Base-by-base conservation (phyloP, 441 rosid genomes). In the Brassica hybrid region DNA sequence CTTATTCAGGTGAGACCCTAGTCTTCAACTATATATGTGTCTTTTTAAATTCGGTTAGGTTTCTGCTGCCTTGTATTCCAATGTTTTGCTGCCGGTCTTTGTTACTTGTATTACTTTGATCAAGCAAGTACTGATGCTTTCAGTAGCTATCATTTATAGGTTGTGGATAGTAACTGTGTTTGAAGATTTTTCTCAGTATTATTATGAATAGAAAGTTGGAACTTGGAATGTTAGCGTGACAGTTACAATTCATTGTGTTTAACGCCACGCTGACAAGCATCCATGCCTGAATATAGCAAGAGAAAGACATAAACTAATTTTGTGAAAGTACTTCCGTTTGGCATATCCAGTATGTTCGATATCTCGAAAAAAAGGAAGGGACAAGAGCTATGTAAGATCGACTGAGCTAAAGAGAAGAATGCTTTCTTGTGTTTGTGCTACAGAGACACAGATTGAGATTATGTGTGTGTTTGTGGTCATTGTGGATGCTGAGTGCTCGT, bases 1-100 rank as follows among this genome's bases (percentile, higher is more conserved):
- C 91, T 94, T 80, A 94, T 94, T 83, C 94, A 90, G 98, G 99
- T 90, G 72, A 74, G 3, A 6, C 7, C 4, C 2, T 67, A 38
- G 67, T 54, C 54, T 38, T 73, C 7, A 69, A 25, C 59, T 7
- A 13, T 9, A 38, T 38, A 38, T 38, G 43, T 6, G 38, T 21
- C 6, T 13, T 13, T 43, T 1, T 43, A 13, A 5, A 43, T 43
- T 43, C 14, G 11, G 14, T 43, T 43, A 43, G 14, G 52, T 43
- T 43, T 43, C 52, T 43, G 50, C 50, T 43, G 50, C 14, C 2
- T 43, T 38, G 43, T 38, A 36, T 8, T 36, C 43, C 43, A 38
- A 38, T 38, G 12, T 38, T 38, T 38, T 9, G 43, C 50, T 43
- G 50, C 50, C 50, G 50, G 50, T 38, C 50, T 11, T 43, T 43